Conservation (phyloP, 2,329 filamentous ascomycete species). For the Arthrobotrys megalospora region DNA sequence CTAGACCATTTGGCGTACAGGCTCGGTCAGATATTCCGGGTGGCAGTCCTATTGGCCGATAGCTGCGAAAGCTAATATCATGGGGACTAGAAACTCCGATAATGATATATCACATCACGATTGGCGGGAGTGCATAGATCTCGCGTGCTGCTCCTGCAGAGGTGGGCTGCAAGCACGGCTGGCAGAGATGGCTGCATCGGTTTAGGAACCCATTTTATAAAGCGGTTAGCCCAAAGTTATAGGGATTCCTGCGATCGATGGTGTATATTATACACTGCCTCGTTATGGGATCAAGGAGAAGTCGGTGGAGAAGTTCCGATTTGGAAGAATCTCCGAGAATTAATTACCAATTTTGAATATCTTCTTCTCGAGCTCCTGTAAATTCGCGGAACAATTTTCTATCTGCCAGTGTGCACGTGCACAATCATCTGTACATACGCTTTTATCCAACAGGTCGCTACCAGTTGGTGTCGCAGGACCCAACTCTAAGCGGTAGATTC, state of each 20-base stretch:
- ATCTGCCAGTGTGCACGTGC: neutral
- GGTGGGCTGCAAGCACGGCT: constrained; percentile 8
- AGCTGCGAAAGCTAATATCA: constrained; percentile 1
- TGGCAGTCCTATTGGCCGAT: constrained; percentile 48
- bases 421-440: too few species aligned
- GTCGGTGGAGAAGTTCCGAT: neutral
- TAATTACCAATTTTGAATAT: neutral
- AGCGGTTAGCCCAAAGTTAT: neutral
- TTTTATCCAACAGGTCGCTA: neutral
- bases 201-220: neutral
- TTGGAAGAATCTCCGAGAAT: neutral
- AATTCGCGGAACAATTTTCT: neutral
- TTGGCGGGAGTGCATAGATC: constrained; percentile 40
- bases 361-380: neutral
- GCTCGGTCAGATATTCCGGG: constrained; percentile 1
- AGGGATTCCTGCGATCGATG: neutral
- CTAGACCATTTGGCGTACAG: constrained; percentile 30
- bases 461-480: neutral
- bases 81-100: neutral
- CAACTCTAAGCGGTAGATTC: neutral
- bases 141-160: constrained; percentile 1
- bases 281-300: neutral
- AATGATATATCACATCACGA: constrained; percentile 23
- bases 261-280: too few species aligned
- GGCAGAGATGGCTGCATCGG: neutral